Conservation (phyloP, 2,329 filamentous ascomycete species). For the Aspergillus costaricaensis region DNA sequence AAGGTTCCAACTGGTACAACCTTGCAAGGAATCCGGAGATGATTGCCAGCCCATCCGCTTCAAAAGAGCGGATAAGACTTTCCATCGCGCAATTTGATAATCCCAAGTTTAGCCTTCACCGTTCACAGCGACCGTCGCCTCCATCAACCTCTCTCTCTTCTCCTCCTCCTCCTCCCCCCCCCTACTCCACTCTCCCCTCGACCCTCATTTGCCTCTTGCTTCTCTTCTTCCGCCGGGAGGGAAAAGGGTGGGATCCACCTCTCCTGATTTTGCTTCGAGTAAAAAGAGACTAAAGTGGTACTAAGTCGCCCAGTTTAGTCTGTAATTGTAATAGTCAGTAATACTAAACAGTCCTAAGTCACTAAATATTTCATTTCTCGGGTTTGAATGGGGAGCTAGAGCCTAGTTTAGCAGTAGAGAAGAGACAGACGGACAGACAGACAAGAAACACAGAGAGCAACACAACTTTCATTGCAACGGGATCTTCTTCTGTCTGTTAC, state of each 20-base stretch:
- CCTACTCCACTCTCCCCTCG: background rate
- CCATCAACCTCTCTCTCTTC: background rate
- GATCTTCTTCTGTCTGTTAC: background rate
- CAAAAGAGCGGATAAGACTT: background rate
- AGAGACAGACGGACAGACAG: too few relatives aligned
- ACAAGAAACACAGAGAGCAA: background rate
- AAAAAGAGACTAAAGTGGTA: too few relatives aligned
- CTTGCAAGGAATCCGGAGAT: too few relatives aligned
- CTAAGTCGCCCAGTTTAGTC: background rate
- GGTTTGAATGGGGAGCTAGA: too few relatives aligned
- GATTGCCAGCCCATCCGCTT: too few relatives aligned
- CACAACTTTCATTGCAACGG: background rate
- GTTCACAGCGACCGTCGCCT: background rate
- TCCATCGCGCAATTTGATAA: background rate
- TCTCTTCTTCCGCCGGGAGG: background rate
- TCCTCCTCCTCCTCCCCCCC: background rate
- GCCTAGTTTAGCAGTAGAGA: too few relatives aligned
- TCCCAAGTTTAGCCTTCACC: background rate
- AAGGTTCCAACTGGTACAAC: too few relatives aligned
- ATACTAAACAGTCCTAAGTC: background rate
- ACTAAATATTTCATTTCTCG: background rate
- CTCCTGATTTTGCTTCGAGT: conserved; percentile 7
- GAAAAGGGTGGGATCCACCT: conserved; percentile 4
- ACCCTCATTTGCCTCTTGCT: conserved; percentile 5
- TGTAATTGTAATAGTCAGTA: conserved; percentile 4